phyloP scores from a whole-genome alignment of 225 moss, liverwort and hornwort species.

The Sphagnum contortum region DNA sequence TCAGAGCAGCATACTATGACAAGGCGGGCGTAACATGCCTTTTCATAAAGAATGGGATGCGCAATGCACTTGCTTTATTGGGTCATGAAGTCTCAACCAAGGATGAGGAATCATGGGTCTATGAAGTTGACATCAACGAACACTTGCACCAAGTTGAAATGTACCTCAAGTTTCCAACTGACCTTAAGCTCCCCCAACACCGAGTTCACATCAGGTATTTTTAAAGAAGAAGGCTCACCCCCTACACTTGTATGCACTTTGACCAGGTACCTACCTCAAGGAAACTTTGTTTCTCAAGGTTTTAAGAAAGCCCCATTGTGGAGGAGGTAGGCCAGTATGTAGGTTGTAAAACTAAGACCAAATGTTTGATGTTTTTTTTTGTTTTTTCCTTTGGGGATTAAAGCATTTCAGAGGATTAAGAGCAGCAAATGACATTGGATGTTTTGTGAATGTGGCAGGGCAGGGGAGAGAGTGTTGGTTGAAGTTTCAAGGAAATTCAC shows the following conservation, averaged over 20 bases:
- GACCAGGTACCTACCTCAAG: not conserved
- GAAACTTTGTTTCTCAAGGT: not conserved
- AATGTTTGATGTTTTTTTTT: not conserved
- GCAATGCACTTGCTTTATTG: constrained; percentile 49
- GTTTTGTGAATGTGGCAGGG: constrained; percentile 13
- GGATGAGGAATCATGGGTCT: constrained; percentile 49
- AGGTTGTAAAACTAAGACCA: not conserved
- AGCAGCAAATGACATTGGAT: too few species aligned
- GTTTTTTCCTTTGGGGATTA: too few species aligned
- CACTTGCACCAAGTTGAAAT: constrained; percentile 64
- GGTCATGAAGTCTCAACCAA: constrained; percentile 16
- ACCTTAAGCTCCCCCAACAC: constrained; percentile 30
- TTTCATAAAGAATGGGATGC: constrained; percentile 91
- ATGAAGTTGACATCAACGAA: constrained; percentile 67
- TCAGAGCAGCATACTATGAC: constrained; percentile 68
- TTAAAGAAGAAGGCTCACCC: too few species aligned
- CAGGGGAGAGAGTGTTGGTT: constrained; percentile 60
- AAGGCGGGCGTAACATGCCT: constrained; percentile 53
- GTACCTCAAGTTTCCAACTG: constrained; percentile 49
- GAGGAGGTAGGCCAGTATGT: not conserved
- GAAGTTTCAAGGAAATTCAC: constrained; percentile 84
- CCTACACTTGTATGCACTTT: not conserved
- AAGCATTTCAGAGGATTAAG: too few species aligned
- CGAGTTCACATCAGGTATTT: constrained; percentile 32
- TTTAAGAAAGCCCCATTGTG: not conserved